Base-by-base conservation (phyloP, 805 yeast species). In the Yamadazyma phyllophila region DNA sequence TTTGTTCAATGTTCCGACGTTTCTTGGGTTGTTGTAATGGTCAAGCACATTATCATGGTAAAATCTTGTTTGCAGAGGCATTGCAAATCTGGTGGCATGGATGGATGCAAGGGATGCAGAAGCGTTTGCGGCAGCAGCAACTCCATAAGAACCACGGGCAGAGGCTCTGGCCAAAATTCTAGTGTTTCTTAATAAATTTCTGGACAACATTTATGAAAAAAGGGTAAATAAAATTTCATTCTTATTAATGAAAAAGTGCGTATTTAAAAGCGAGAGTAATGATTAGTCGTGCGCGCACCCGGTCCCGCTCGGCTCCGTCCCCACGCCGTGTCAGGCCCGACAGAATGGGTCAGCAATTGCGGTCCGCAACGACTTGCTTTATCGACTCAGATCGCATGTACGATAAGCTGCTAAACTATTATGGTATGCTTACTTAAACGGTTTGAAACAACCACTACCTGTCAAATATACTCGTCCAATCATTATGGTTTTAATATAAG, bases 11-110 rank as follows among this genome's bases (percentile, higher is more conserved):
- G 96, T 80, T 13, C 99, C 99, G 24, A 94, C 98, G 62, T 94
- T 94, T 67, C 99, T 81, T 50, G 99, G 99, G 71, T 92, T 91
- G 60, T 88, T 83, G 69, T 94, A 94, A 65, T 94, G 99, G 63
- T 94, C 98, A 57, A 92, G 84, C 44, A 92, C 97, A 64, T 89
- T 90, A 50, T 89, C 90, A 61, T 91, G 97, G 62, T 92, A 92
- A n/a, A 63, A 55, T 57, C 75, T 63, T 42, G 54, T 53, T 20
- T 16, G 30, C 15, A 32, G 36, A 13, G 29, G 31, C 40, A 30
- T 11, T 4, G 36, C 11, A 20, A 16, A 31, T 31, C 13, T 26
- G n/a, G 41, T 12, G 14, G 34, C 26, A 14, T n/a, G 4, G 7
- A 53, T 20, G 41, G 20, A 39, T 42, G n/a, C 24, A 20, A 20